These are phyloP conservation scores for Fusarium verticillioides DNA, from an alignment of 2,329 filamentous ascomycete species.

Conservation along the genomic window DNA sequence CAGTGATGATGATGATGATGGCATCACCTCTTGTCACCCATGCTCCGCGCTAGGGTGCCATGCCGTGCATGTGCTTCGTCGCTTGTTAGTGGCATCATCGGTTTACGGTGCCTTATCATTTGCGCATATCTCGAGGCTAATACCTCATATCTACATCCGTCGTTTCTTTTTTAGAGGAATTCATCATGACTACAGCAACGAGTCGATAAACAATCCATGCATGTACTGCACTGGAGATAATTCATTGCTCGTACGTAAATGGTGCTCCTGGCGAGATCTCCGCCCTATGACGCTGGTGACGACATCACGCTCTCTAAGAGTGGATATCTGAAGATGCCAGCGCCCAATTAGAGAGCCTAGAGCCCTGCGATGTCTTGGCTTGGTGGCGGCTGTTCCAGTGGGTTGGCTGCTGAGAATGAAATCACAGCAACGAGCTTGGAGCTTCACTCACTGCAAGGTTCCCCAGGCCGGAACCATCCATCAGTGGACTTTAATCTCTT, in stretches of 20 bases:
- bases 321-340: not conserved
- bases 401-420: conserved; percentile 30
- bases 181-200: not conserved
- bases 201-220: conserved; percentile 13
- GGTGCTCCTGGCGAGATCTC: conserved; percentile 36
- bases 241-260: conserved; percentile 9
- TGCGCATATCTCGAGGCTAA: conserved; percentile 5
- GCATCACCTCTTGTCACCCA: conserved; percentile 31
- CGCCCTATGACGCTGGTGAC: conserved; percentile 44
- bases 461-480: conserved; percentile 15
- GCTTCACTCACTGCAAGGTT: conserved; percentile 27
- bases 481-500: not conserved
- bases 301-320: conserved; percentile 41
- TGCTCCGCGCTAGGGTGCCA: conserved; percentile 6
- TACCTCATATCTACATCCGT: conserved; percentile 19
- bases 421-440: conserved; percentile 15
- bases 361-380: conserved; percentile 23
- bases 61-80: conserved; percentile 13
- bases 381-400: conserved; percentile 31
- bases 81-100: conserved; percentile 33
- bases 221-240: conserved; percentile 1
- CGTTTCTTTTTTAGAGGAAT: conserved; percentile 8
- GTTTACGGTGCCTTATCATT: conserved; percentile 7
- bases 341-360: conserved; percentile 14
- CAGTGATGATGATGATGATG: conserved; percentile 26